Base-by-base conservation (phyloP, 108 stramenopile species). In the Stephanodiscus minutulus region DNA sequence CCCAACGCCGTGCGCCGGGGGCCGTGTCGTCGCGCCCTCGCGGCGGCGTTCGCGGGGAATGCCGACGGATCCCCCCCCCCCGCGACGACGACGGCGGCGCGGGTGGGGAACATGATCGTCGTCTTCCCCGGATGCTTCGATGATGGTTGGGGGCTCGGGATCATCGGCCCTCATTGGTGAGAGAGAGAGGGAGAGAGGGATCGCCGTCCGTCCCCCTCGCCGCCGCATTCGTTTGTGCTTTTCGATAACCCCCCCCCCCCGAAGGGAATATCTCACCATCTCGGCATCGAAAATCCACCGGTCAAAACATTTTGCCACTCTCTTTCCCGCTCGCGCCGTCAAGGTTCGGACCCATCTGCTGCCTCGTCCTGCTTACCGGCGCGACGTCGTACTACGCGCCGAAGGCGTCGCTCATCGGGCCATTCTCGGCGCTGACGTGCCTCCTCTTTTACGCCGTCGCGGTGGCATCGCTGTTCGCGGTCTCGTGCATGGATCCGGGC, bases 161-260 rank as follows among this genome's bases (percentile, higher is more conserved):
- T 94, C 13, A 24, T 87, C 22, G 92, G 92, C 25, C 90, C 90
- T 7, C 90, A 94, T 70, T 85, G 79, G 75, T 74, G 41, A 22
- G 72, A n/a, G n/a, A n/a, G n/a, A n/a, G n/a, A n/a, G n/a, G n/a
- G n/a, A n/a, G n/a, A n/a, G n/a, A n/a, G n/a, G n/a, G n/a, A n/a
- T n/a, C n/a, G n/a, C n/a, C n/a, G n/a, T n/a, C n/a, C n/a, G n/a
- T n/a, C n/a, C n/a, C n/a, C n/a, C n/a, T n/a, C n/a, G n/a, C n/a
- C n/a, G n/a, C n/a, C n/a, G n/a, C n/a, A n/a, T n/a, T n/a, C n/a
- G n/a, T n/a, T n/a, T n/a, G n/a, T n/a, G n/a, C n/a, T n/a, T n/a
- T n/a, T n/a, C n/a, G n/a, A n/a, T n/a, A n/a, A n/a, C n/a, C n/a
- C n/a, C n/a, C n/a, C n/a, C n/a, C n/a, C n/a, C n/a, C n/a, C n/a